Evolutionary conservation across 129 eudicot genomes (phyloP).

Genomic region (Flaveria bidentis): DNA sequence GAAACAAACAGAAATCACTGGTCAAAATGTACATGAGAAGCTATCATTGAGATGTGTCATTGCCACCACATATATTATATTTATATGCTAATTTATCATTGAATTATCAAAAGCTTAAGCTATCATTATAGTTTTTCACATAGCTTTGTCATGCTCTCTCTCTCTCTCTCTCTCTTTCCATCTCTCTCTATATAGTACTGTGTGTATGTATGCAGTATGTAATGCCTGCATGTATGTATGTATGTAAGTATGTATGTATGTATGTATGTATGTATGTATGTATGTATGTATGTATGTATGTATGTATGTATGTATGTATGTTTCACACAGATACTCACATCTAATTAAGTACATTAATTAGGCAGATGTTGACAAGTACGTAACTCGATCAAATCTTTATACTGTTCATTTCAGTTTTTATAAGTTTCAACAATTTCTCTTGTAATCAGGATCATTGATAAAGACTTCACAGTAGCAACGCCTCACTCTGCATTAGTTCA

Average conservation of each 20-base stretch:
- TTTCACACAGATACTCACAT: neutral
- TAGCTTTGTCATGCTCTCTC: neutral
- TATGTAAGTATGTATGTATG: too few relatives aligned
- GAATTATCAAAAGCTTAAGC: neutral
- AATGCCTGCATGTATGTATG: too few relatives aligned
- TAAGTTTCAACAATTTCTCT: neutral
- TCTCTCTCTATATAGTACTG: too few relatives aligned
- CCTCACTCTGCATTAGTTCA: neutral
- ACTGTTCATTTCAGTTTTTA: neutral
- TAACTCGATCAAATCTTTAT: neutral
- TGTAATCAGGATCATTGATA: conserved; percentile 13
- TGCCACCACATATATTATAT: too few relatives aligned
- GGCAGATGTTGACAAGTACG: neutral
- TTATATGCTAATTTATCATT: neutral
- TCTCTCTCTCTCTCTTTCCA: neutral
- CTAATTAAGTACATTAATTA: neutral
- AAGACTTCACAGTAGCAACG: neutral
- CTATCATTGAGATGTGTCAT: neutral
- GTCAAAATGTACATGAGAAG: neutral
- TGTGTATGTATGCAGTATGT: too few relatives aligned
- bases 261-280: too few relatives aligned
- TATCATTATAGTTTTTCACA: neutral
- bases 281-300: too few relatives aligned
- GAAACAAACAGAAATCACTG: neutral
- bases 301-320: too few relatives aligned